phyloP scores from a whole-genome alignment of 345 rosid genomes.

The Clausena lansium region DNA sequence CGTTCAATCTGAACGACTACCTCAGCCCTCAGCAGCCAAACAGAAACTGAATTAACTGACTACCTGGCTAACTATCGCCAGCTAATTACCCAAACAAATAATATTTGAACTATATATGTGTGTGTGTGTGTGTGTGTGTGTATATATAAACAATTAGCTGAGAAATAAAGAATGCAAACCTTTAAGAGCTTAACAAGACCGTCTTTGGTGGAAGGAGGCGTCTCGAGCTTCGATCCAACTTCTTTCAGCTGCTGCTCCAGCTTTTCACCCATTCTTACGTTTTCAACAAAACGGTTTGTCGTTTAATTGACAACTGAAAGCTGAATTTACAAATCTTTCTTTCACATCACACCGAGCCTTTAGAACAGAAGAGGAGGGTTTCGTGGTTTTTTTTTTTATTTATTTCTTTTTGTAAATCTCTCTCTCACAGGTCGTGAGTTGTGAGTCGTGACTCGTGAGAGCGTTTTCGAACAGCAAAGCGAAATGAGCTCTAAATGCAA shows the following conservation, averaged over 20 bases:
- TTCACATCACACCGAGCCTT: not conserved
- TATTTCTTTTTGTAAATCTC: slow-evolving; percentile 6
- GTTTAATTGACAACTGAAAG: slow-evolving; percentile 7
- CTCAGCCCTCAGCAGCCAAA: slow-evolving; percentile 5
- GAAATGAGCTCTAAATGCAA: slow-evolving; percentile 36
- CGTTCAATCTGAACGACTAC: not conserved
- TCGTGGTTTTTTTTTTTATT: not conserved
- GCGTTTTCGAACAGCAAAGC: slow-evolving; percentile 33
- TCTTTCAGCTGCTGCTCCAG: slow-evolving; percentile 67
- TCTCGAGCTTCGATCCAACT: slow-evolving; percentile 86
- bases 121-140: no score
- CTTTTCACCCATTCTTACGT: slow-evolving; percentile 53
- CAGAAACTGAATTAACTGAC: not conserved
- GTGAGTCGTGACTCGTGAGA: not conserved
- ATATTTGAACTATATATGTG: not conserved
- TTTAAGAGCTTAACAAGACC: slow-evolving; percentile 75
- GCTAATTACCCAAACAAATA: slow-evolving; percentile 24
- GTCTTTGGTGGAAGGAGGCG: slow-evolving; percentile 71
- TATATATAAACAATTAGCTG: not conserved
- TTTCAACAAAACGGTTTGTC: slow-evolving; percentile 1
- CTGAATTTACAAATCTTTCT: not conserved
- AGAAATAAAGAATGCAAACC: slow-evolving; percentile 42
- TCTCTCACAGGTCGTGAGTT: not conserved
- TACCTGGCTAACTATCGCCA: not conserved
- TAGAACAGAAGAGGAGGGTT: slow-evolving; percentile 2